A percentile compares a stretch with the other conserved stretches of the same genome.
Evolutionary conservation across 129 eudicot genomes (phyloP).

Genomic region (Rutidosis leptorrhynchoides): DNA sequence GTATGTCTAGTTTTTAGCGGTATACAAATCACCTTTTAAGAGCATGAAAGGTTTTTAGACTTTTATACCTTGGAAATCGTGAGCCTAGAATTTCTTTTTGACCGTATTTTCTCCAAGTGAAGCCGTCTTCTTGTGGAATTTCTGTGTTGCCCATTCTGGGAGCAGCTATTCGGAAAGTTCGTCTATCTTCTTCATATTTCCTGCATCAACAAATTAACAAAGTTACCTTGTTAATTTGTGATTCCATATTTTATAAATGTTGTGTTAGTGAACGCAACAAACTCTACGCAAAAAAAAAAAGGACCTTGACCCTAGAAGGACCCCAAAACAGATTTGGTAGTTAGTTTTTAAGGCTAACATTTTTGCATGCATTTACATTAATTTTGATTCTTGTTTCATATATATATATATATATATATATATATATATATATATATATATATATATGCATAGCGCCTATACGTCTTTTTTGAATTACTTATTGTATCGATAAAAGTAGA

Average conservation of each 20-base stretch:
- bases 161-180: constrained; percentile 47
- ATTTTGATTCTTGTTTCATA: not conserved
- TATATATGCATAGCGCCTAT: no score
- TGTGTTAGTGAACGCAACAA: no score
- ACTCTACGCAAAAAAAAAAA: no score
- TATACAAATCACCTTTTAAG: no score
- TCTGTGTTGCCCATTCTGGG: constrained; percentile 86
- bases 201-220: constrained; percentile 21
- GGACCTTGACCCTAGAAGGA: not conserved
- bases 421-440: no score
- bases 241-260: not conserved
- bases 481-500: no score
- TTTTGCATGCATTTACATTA: constrained; percentile 16
- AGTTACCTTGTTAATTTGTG: not conserved
- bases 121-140: constrained; percentile 89
- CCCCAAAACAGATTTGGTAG: not conserved
- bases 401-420: no score
- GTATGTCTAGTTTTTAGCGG: no score
- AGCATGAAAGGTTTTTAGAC: not conserved
- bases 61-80: constrained; percentile 63
- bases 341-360: not conserved
- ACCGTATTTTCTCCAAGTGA: constrained; percentile 93
- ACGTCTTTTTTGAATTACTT: not conserved
- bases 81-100: constrained; percentile 86
- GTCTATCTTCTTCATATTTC: constrained; percentile 42